Base-by-base conservation (phyloP, 2,329 filamentous ascomycete species). In the Alternaria angustiovoidea region DNA sequence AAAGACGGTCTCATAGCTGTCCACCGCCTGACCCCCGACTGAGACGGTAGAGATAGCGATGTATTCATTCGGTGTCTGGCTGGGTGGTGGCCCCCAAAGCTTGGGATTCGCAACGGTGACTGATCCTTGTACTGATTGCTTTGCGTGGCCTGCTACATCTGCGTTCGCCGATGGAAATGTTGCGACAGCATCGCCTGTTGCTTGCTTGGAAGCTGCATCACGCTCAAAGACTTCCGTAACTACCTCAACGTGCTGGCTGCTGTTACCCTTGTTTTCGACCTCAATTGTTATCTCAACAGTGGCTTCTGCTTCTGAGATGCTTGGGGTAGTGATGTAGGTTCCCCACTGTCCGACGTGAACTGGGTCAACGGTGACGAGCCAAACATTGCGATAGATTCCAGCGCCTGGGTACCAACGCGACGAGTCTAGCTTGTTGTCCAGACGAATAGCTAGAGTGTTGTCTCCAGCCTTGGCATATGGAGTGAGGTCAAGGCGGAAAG, bases 391-490 rank as follows among this genome's bases (percentile, higher is more conserved):
- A 66, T 86, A 86, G 14, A 87, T 75, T 1, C 84, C 85, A 12
- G 76, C 84, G 14, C 85, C 84, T 4, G 84, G 84, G 61, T 86
- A 87, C 83, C 83, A 87, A 3, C 84, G 80, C 2, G 84, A 83
- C 2, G 79, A 82, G 16, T 84, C 77, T 0, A 80, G 39, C 0
- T 80, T 76, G 60, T 86, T 85, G 48, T 87, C 84, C 2, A 86
- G 63, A 1, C 85, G 81, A 38, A 87, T 83, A 2, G 84, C 84
- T 0, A 86, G 71, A 28, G 76, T 58, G 51, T 86, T 75, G 18
- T 83, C 80, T 1, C 74, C 71, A 12, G 65, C 51, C 24, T 69
- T 68, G 0, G 60, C 59, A 77, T 82, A 81, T 0, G 80, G 78
- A 0, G 84, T 86, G 7, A 86, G 75, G 54, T 86, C 81, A 1